Percentiles rank a stretch among this genome's conserved stretches.
phyloP scores from a whole-genome alignment of 306 rosid species.

The Delonix regia region DNA sequence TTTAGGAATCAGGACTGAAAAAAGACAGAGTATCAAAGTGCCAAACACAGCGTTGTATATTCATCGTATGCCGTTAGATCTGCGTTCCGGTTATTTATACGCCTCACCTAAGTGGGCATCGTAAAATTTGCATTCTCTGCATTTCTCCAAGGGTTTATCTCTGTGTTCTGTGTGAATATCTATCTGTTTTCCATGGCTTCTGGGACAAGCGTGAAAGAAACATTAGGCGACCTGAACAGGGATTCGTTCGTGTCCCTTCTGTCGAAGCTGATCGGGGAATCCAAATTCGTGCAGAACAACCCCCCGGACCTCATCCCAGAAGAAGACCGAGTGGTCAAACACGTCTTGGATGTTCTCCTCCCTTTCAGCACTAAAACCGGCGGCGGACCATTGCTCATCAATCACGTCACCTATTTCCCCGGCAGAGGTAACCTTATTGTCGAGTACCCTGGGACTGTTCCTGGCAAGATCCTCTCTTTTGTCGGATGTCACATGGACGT shows the following conservation, averaged over 20 bases:
- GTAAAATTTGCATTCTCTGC: too few species aligned
- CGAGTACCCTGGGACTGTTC: constrained; percentile 82
- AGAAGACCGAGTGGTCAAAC: constrained; percentile 76
- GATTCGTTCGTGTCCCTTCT: constrained; percentile 72
- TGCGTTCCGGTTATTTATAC: neutral
- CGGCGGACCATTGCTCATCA: constrained; percentile 75
- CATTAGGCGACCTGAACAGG: constrained; percentile 63
- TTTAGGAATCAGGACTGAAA: too few species aligned
- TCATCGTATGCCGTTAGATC: neutral
- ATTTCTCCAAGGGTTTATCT: neutral
- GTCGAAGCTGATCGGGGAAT: constrained; percentile 76
- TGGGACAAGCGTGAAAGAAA: constrained; percentile 37
- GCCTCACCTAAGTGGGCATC: neutral
- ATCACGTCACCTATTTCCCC: constrained; percentile 69
- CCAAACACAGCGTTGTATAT: neutral
- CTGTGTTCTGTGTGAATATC: neutral
- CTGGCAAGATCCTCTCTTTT: constrained; percentile 73
- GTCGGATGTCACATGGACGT: constrained; percentile 97
- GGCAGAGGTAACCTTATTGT: constrained; percentile 83
- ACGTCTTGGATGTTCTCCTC: constrained; percentile 61
- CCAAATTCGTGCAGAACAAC: constrained; percentile 83
- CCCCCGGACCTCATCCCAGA: constrained; percentile 81
- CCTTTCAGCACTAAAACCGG: constrained; percentile 78
- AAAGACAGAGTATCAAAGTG: neutral
- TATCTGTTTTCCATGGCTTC: constrained; percentile 50